Evolutionary conservation across 352 stramenopile genomes (phyloP).

Genomic region (Thalassiosira delicatula): DNA sequence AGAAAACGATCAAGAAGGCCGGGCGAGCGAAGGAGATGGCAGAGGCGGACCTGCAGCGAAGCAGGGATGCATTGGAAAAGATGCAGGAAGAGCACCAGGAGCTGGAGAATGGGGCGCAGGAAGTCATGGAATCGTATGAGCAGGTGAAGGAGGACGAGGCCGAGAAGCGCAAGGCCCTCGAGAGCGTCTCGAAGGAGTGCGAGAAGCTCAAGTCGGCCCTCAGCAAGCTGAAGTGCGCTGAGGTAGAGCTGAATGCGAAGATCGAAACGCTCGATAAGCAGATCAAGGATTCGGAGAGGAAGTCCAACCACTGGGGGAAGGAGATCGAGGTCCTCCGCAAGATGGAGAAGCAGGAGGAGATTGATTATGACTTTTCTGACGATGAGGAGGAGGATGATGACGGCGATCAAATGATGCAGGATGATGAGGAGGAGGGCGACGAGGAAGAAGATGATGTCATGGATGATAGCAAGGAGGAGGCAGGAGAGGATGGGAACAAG

Average conservation of each 20-base stretch:
- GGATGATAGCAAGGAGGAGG: slow-evolving; percentile 60
- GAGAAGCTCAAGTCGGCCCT: slow-evolving; percentile 88
- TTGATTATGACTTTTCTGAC: slow-evolving; percentile 74
- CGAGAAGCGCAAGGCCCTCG: slow-evolving; percentile 87
- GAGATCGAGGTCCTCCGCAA: slow-evolving; percentile 84
- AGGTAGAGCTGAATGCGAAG: slow-evolving; percentile 93
- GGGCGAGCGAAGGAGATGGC: slow-evolving; percentile 82
- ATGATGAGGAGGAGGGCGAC: slow-evolving; percentile 44
- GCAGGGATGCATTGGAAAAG: slow-evolving; percentile 85
- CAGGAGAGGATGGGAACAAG: slow-evolving; percentile 41
- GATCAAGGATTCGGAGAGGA: slow-evolving; percentile 91
- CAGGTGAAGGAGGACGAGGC: slow-evolving; percentile 88
- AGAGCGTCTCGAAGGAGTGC: slow-evolving; percentile 72
- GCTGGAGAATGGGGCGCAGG: slow-evolving; percentile 92
- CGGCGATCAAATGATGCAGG: slow-evolving; percentile 72
- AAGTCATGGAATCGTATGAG: slow-evolving; percentile 91
- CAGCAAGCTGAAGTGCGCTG: slow-evolving; percentile 89
- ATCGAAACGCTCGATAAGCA: slow-evolving; percentile 92
- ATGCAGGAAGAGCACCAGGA: slow-evolving; percentile 89
- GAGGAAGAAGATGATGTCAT: slow-evolving; percentile 9
- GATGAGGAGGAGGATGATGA: slow-evolving; percentile 77
- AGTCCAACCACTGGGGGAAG: slow-evolving; percentile 86
- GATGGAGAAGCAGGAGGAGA: slow-evolving; percentile 76
- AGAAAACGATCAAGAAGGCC: slow-evolving; percentile 79
- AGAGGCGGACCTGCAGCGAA: slow-evolving; percentile 86